Conservation (phyloP, 441 rosid species). For the Dalechampia spathulata region DNA sequence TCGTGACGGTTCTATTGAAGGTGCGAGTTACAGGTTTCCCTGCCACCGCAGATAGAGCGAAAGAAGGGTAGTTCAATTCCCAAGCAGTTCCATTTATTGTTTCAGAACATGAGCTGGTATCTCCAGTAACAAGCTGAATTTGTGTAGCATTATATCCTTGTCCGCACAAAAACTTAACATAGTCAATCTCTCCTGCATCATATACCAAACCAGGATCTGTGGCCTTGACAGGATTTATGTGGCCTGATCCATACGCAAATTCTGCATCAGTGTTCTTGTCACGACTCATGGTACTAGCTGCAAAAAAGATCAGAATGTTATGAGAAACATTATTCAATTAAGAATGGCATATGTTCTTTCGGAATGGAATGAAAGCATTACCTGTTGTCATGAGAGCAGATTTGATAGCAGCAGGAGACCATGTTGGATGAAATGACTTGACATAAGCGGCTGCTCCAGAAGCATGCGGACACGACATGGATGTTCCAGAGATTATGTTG, state of each 20-base stretch:
- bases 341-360: background rate
- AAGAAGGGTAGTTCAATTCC: conserved; percentile 65
- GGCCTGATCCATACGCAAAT: conserved; percentile 60
- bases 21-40: conserved; percentile 5
- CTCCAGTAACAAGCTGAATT: conserved; percentile 31
- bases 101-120: conserved; percentile 23
- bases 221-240: conserved; percentile 36
- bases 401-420: conserved; percentile 80
- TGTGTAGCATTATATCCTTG: conserved; percentile 34
- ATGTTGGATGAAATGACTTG: conserved; percentile 53
- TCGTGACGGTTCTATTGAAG: conserved; percentile 31
- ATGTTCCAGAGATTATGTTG: conserved; percentile 56
- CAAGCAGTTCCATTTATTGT: conserved; percentile 29
- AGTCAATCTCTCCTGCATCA: conserved; percentile 43
- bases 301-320: background rate
- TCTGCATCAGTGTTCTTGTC: conserved; percentile 26
- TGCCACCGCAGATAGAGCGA: conserved; percentile 24
- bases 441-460: conserved; percentile 73
- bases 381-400: conserved; percentile 83
- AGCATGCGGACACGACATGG: conserved; percentile 91
- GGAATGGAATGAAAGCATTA: background rate
- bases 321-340: background rate
- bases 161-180: conserved; percentile 44
- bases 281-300: conserved; percentile 38
- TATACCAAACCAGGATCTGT: conserved; percentile 48